Base-by-base conservation (phyloP, 768 basidiomycete genomes). In the Kwoniella dejecticola region DNA sequence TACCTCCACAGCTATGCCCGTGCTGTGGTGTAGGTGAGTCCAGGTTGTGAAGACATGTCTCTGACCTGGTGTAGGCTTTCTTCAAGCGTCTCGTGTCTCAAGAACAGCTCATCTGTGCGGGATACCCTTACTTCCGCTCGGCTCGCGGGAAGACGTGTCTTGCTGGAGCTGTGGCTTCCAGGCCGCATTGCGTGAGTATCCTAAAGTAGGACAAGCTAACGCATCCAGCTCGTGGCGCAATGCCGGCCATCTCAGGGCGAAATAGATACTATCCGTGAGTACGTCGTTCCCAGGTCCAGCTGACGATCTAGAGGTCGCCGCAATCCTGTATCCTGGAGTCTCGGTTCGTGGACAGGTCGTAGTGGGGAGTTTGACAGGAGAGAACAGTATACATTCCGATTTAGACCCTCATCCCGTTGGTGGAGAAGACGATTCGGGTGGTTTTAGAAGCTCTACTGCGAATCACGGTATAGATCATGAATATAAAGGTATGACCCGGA, bases 71-170 rank as follows among this genome's bases (percentile, higher is more conserved):
- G 1, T 29, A 62, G 59, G 60, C 52, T 40, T 21, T 26, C 26
- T 67, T n/a, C 52, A 67, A 53, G 42, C 62, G 4, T 2, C 31
- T 27, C 46, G 52, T 7, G 59, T 38, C 0, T 47, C 52, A 15
- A 57, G 67, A 27, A 72, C 58, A 1, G 64, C 49, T 3, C 68
- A 72, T 58, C 2, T 72, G 7, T 72, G 70, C 47, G 70, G 70
- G 11, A 67, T 72, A 33, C 70, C 70, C 4, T 23, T 72, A 2
- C 24, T 72, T 0, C 63, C 70, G 0, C 53, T 72, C 7, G 11
- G n/a, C 13, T 57, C 70, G 13, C 54, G 63, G 7, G 24, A 66
- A 30, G 40, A 62, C 38, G 19, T 66, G 3, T 15, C 60, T 6
- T 72, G 70, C 41, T 59, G 48, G 33, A 24, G 17, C 8, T 72